A percentile compares a stretch with the other conserved stretches of the same genome.
These are phyloP conservation scores for Salix viminalis DNA, from an alignment of 345 rosid species.

Conservation along the genomic window DNA sequence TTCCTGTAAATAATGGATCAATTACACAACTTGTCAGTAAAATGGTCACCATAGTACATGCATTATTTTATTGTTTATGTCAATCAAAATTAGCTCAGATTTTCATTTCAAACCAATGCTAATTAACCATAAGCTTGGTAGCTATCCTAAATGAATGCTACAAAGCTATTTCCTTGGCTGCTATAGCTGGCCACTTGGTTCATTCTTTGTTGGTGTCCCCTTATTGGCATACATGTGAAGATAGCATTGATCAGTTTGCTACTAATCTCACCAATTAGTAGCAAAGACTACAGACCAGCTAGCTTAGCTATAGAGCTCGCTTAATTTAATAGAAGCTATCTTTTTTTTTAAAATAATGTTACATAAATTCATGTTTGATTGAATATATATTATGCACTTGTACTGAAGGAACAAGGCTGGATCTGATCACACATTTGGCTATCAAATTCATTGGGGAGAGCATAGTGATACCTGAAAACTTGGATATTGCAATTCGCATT, in stretches of 20 bases:
- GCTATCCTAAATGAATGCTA: background rate
- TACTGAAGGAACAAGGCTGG: background rate
- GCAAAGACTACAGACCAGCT: background rate
- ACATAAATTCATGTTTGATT: background rate
- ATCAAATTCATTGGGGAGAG: background rate
- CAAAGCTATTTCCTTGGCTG: background rate
- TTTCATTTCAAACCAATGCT: background rate
- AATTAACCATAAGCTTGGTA: background rate
- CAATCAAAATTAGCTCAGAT: background rate
- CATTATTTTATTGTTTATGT: background rate
- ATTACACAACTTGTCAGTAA: background rate
- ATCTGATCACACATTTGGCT: background rate
- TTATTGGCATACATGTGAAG: background rate
- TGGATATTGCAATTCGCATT: constrained; percentile 56
- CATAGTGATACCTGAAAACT: constrained; percentile 66
- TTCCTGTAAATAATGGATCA: constrained; percentile 43
- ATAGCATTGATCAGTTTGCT: background rate
- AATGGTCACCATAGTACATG: background rate
- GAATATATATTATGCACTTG: background rate
- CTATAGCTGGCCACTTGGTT: background rate
- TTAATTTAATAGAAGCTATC: background rate
- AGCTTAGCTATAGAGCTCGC: background rate
- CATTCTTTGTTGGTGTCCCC: background rate
- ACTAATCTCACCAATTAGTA: background rate
- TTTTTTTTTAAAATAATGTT: background rate